Evolutionary conservation across 2,329 filamentous ascomycete species (phyloP).

Genomic region (Scytalidium sp.): DNA sequence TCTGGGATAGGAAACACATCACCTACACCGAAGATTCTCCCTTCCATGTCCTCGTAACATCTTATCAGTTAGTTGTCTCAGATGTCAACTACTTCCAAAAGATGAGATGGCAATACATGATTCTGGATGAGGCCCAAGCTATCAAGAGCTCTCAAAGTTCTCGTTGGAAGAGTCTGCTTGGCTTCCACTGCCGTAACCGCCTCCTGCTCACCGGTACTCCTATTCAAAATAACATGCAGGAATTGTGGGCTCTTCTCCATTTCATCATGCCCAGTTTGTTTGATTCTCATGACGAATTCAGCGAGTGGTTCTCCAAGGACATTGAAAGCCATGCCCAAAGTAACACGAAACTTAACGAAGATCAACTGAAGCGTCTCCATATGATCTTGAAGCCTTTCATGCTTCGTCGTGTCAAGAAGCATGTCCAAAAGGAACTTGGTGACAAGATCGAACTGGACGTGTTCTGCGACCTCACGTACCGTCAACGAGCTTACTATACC

Average conservation of each 20-base stretch:
- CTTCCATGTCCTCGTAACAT: conserved; percentile 95
- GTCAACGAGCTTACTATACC: conserved; percentile 89
- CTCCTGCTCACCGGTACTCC: conserved; percentile 93
- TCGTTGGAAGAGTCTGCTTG: conserved; percentile 91
- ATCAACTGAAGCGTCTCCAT: conserved; percentile 92
- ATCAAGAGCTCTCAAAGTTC: conserved; percentile 98
- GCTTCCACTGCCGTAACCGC: conserved; percentile 93
- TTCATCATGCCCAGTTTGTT: conserved; percentile 99
- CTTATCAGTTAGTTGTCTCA: conserved; percentile 94
- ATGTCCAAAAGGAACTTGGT: conserved; percentile 96
- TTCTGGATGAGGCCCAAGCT: conserved; percentile 95
- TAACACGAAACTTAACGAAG: conserved; percentile 99
- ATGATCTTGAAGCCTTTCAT: conserved; percentile 99
- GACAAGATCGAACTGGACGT: conserved; percentile 98
- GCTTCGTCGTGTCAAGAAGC: conserved; percentile 99
- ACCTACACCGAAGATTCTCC: conserved; percentile 91
- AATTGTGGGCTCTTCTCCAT: conserved; percentile 94
- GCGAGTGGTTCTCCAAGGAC: conserved; percentile 91
- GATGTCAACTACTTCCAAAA: conserved; percentile 98
- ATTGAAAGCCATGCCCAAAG: conserved; percentile 98
- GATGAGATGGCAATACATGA: conserved; percentile 99
- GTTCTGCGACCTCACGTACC: conserved; percentile 95
- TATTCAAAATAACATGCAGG: conserved; percentile 99
- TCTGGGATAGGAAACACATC: conserved; percentile 97
- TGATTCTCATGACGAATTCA: conserved; percentile 89